These are phyloP conservation scores for Capsicum pubescens DNA, from an alignment of 257 asterid species.

Conservation along the genomic window DNA sequence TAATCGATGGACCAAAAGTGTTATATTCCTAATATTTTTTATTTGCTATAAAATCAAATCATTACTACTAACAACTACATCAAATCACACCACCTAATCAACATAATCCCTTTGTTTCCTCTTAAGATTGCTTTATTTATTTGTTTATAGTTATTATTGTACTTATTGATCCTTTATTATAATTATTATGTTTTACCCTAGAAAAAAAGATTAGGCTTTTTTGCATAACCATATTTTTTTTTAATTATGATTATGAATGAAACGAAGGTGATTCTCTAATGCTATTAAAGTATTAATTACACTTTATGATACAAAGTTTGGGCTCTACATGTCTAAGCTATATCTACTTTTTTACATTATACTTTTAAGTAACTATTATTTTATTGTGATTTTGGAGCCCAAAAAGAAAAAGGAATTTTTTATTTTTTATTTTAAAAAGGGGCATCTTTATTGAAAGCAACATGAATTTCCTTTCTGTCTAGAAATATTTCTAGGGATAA, in stretches of 20 bases:
- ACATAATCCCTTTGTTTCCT: conserved; percentile 52
- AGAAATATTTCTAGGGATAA: not conserved
- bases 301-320: conserved; percentile 30
- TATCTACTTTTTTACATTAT: conserved; percentile 20
- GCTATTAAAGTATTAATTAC: conserved; percentile 18
- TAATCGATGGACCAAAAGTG: not conserved
- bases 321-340: conserved; percentile 29
- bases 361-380: conserved; percentile 26
- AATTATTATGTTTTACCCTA: conserved; percentile 20
- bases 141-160: not conserved
- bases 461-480: not conserved
- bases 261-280: conserved; percentile 12
- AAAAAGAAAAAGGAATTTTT: not conserved
- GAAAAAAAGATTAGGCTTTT: not conserved
- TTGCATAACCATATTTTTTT: not conserved
- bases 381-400: conserved; percentile 26
- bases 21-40: conserved; percentile 9
- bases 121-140: not conserved
- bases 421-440: too few species aligned
- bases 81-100: conserved; percentile 39
- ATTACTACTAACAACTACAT: conserved; percentile 40
- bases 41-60: conserved; percentile 39
- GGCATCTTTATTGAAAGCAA: too few species aligned
- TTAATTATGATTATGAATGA: conserved; percentile 15
- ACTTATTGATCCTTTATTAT: conserved; percentile 21